Evolutionary conservation across 768 basidiomycete species (phyloP).

Genomic region (Auriscalpium orientale): DNA sequence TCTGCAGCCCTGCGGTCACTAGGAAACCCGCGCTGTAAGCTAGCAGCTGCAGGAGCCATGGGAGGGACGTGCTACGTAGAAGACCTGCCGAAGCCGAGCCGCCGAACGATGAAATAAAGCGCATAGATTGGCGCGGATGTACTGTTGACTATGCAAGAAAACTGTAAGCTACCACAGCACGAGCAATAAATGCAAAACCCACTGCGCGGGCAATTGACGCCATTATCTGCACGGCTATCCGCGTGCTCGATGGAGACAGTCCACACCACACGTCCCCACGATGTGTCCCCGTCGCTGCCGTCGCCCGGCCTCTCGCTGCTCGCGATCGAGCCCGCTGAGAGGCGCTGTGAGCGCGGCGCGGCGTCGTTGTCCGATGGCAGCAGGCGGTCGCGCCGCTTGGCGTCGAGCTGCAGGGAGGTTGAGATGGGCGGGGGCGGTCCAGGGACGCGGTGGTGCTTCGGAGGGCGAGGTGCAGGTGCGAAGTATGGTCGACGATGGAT

Average conservation of each 20-base stretch:
- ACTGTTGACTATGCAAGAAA: too few species aligned
- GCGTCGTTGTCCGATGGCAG: background rate
- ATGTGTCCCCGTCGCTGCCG: constrained; percentile 19
- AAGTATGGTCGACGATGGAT: constrained; percentile 49
- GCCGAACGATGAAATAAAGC: too few species aligned
- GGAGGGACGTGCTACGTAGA: too few species aligned
- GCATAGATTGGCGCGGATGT: too few species aligned
- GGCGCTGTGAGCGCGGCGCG: background rate
- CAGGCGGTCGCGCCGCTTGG: too few species aligned
- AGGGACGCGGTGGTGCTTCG: constrained; percentile 13
- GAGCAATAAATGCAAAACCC: too few species aligned
- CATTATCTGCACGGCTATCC: constrained; percentile 17
- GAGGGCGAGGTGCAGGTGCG: constrained; percentile 40
- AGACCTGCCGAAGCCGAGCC: too few species aligned
- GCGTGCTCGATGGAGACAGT: constrained; percentile 38
- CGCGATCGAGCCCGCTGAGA: constrained; percentile 4
- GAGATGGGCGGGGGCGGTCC: background rate
- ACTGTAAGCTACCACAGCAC: too few species aligned
- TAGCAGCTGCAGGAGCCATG: too few species aligned
- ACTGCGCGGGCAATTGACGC: too few species aligned
- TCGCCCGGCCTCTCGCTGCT: constrained; percentile 26
- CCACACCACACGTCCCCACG: constrained; percentile 37
- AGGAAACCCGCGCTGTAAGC: too few species aligned
- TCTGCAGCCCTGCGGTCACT: too few species aligned
- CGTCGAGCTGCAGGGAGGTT: background rate